phyloP scores from a whole-genome alignment of 352 stramenopile species.

The Phytophthora pisi region DNA sequence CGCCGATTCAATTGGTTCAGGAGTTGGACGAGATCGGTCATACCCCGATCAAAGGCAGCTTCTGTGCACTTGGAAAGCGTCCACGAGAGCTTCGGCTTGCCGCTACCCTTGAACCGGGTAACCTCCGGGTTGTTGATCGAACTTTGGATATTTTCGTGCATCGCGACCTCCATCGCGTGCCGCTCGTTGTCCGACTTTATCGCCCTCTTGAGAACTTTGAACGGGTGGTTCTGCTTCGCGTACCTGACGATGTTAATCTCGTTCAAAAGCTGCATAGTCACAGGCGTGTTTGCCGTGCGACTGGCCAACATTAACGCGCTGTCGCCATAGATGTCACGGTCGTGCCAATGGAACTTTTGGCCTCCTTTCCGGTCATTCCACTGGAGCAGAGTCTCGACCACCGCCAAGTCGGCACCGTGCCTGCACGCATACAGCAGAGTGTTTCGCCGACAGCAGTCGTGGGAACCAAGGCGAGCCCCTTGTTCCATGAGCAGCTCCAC shows the following conservation, averaged over 20 bases:
- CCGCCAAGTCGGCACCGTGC: background rate
- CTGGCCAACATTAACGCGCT: conserved; percentile 25
- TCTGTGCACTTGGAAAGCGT: conserved; percentile 11
- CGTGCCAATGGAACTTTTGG: conserved; percentile 19
- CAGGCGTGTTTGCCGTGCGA: background rate
- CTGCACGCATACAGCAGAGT: conserved; percentile 20
- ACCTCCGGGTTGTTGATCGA: conserved; percentile 1
- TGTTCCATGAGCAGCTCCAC: conserved; percentile 8
- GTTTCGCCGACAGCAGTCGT: background rate
- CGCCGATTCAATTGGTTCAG: conserved; percentile 6
- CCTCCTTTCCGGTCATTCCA: conserved; percentile 6
- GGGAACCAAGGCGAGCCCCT: conserved; percentile 10
- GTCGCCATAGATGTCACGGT: conserved; percentile 10
- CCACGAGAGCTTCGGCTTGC: background rate
- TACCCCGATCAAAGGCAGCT: conserved; percentile 7
- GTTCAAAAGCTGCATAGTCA: background rate
- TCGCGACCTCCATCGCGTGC: background rate
- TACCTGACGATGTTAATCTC: background rate
- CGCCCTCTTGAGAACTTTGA: background rate
- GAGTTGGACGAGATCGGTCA: conserved; percentile 9
- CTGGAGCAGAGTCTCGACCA: conserved; percentile 11
- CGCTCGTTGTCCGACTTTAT: background rate
- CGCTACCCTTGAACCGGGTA: conserved; percentile 14
- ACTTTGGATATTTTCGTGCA: conserved; percentile 11
- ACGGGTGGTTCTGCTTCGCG: background rate